These are phyloP conservation scores for Glycyrrhiza uralensis DNA, from an alignment of 306 rosid genomes.

Conservation along the genomic window DNA sequence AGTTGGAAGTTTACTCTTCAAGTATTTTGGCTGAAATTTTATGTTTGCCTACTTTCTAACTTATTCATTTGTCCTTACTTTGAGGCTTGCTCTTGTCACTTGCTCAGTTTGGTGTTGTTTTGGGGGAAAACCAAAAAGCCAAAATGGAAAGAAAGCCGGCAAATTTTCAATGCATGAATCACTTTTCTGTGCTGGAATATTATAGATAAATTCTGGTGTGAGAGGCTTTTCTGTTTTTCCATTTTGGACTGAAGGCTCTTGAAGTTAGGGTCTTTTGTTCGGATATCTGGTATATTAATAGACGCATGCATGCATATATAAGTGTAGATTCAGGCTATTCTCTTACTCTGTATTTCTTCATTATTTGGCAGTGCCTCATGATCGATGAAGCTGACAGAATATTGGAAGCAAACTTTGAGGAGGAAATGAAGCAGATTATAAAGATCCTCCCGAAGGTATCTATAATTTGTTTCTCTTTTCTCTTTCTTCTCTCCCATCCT, in stretches of 20 bases:
- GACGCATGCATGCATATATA: conserved; percentile 3
- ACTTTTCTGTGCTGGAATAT: neutral
- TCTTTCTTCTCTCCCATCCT: neutral
- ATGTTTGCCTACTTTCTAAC: neutral
- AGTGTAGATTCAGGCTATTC: conserved; percentile 23
- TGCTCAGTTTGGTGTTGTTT: neutral
- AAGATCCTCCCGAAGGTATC: conserved; percentile 79
- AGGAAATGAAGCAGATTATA: conserved; percentile 89
- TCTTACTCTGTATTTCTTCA: conserved; percentile 10
- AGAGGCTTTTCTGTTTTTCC: neutral
- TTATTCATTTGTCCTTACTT: neutral
- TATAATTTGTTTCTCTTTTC: neutral
- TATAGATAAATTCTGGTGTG: neutral
- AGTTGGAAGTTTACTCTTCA: neutral
- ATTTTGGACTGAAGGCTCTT: neutral
- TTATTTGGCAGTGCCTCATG: conserved; percentile 67
- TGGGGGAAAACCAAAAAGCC: neutral
- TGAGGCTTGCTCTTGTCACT: neutral
- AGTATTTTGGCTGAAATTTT: conserved; percentile 4
- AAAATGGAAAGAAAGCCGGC: neutral
- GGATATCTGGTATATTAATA: neutral
- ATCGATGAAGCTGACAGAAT: conserved; percentile 98
- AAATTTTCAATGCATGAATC: neutral
- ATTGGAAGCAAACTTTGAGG: conserved; percentile 93
- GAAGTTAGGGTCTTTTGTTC: neutral